These are phyloP conservation scores for Pichia sorboxylosa DNA, from an alignment of 1,139 yeast species.

Conservation along the genomic window DNA sequence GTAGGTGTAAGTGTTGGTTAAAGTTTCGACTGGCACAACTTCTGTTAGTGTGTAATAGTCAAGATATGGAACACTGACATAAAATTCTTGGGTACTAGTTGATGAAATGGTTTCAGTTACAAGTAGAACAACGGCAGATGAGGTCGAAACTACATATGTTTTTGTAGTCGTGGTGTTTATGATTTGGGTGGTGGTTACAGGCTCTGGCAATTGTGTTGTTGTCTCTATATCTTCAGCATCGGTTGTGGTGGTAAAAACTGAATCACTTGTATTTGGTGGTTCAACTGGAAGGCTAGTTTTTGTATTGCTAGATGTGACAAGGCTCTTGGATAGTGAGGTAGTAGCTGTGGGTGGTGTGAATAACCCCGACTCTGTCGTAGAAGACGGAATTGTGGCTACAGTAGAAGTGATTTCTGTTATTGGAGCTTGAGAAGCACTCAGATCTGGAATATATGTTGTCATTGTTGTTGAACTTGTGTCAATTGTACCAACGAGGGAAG, in stretches of 20 bases:
- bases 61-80: background rate
- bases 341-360: background rate
- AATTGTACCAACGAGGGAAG: conserved; percentile 21
- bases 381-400: background rate
- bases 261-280: background rate
- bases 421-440: conserved; percentile 1
- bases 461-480: conserved; percentile 10
- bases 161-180: conserved; percentile 8
- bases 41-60: background rate
- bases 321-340: background rate
- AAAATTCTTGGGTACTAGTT: conserved; percentile 6
- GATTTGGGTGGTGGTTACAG: conserved; percentile 7
- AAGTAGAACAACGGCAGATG: conserved; percentile 13
- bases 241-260: background rate
- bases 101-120: conserved; percentile 14
- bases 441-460: conserved; percentile 6
- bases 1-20: no score
- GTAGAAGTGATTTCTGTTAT: background rate
- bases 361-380: background rate
- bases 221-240: background rate
- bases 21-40: background rate
- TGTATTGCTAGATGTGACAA: no score
- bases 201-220: background rate
- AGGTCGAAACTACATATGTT: conserved; percentile 13
- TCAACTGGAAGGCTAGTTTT: no score